Conservation (phyloP, 2,329 filamentous ascomycete genomes). For the Microdochium trichocladiopsis region DNA sequence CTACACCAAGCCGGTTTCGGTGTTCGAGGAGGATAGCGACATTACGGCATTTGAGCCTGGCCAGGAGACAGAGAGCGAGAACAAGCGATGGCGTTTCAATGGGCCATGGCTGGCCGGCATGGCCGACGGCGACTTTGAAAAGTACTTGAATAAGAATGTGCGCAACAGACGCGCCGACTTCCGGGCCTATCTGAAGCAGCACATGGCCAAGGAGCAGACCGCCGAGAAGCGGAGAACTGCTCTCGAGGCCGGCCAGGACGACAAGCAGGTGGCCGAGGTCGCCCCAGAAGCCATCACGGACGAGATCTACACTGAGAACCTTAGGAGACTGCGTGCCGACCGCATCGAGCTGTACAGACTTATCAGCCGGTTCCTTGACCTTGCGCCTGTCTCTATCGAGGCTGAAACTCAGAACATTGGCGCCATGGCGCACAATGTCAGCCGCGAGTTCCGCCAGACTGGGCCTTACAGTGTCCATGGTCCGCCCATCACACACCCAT, state of each 20-base stretch:
- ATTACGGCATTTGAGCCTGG: slow-evolving; percentile 34
- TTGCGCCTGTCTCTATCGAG: slow-evolving; percentile 39
- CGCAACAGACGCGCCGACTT: slow-evolving; percentile 47
- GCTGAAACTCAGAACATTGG: slow-evolving; percentile 17
- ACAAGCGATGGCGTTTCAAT: slow-evolving; percentile 57
- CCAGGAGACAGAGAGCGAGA: slow-evolving; percentile 25
- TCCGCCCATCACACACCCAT: slow-evolving; percentile 55
- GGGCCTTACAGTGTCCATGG: slow-evolving; percentile 44
- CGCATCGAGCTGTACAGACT: slow-evolving; percentile 41
- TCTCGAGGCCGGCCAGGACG: slow-evolving; percentile 30
- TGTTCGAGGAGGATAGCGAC: slow-evolving; percentile 54
- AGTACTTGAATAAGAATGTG: slow-evolving; percentile 47
- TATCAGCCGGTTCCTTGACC: slow-evolving; percentile 55
- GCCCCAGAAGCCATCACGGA: slow-evolving; percentile 37
- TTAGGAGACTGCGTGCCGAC: slow-evolving; percentile 46
- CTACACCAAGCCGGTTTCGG: slow-evolving; percentile 33
- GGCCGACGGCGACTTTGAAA: slow-evolving; percentile 51
- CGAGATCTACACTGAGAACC: slow-evolving; percentile 40
- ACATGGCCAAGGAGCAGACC: slow-evolving; percentile 39
- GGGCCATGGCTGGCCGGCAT: slow-evolving; percentile 62
- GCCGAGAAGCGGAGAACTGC: slow-evolving; percentile 16
- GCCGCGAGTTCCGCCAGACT: slow-evolving; percentile 14
- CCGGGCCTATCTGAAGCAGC: slow-evolving; percentile 41
- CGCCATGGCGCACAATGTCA: slow-evolving; percentile 12
- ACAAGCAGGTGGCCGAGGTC: slow-evolving; percentile 10